A percentile compares a stretch with the other conserved stretches of the same genome.
phyloP scores from a whole-genome alignment of 495 filamentous ascomycete species.

The Apodospora peruviana region DNA sequence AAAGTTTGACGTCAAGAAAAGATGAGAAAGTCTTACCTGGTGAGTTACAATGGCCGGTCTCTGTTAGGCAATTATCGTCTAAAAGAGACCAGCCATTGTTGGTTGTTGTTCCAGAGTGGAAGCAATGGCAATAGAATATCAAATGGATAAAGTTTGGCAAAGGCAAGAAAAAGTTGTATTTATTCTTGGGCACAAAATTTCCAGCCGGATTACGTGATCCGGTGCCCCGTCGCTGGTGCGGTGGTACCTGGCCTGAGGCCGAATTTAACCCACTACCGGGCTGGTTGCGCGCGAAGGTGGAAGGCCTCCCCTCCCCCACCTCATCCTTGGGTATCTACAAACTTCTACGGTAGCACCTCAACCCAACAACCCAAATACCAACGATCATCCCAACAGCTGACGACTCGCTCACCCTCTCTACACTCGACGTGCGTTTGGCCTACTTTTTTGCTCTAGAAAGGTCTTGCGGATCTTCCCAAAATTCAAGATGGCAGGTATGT shows the following conservation, averaged over 20 bases:
- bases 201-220: background rate
- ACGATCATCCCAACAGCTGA: background rate
- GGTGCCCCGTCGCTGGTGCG: background rate
- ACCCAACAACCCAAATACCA: slow-evolving; percentile 4
- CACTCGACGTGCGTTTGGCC: background rate
- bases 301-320: background rate
- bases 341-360: slow-evolving; percentile 10
- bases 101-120: background rate
- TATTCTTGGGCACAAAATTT: slow-evolving; percentile 3
- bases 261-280: slow-evolving; percentile 15
- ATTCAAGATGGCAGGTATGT: too few species aligned
- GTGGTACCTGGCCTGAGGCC: slow-evolving; percentile 13
- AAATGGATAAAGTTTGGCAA: background rate
- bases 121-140: background rate
- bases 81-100: background rate
- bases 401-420: background rate
- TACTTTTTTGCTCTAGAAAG: background rate
- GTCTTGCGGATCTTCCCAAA: too few species aligned
- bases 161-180: slow-evolving; percentile 2
- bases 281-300: slow-evolving; percentile 1
- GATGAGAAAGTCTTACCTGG: background rate
- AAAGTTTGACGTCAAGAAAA: background rate
- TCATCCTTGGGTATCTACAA: slow-evolving; percentile 20
- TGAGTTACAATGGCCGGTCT: too few species aligned
- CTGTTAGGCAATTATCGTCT: too few species aligned